Evolutionary conservation across 495 filamentous ascomycete genomes (phyloP).

Genomic region (Xeromyces bisporus): DNA sequence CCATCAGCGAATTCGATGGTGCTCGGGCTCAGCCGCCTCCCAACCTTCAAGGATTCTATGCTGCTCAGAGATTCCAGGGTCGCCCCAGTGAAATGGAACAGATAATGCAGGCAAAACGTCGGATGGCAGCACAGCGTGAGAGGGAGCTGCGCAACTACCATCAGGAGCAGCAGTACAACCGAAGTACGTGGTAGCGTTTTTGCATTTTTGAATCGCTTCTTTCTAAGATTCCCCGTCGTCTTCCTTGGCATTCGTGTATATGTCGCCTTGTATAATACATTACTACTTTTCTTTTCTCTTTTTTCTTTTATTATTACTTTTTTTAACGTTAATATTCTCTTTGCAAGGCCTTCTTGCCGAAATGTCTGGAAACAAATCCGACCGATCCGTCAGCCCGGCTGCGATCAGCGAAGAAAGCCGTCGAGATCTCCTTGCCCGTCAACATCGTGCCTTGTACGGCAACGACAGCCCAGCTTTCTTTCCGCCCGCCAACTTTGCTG

Average conservation of each 20-base stretch:
- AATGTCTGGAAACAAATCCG: conserved; percentile 66
- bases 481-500: conserved; percentile 40
- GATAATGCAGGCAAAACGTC: conserved; percentile 96
- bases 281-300: conserved; percentile 26
- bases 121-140: conserved; percentile 96
- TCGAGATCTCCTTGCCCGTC: conserved; percentile 86
- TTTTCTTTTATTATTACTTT: conserved; percentile 23
- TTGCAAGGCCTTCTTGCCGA: conserved; percentile 63
- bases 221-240: conserved; percentile 22
- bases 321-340: conserved; percentile 29
- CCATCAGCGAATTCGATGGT: conserved; percentile 73
- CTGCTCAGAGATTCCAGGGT: conserved; percentile 79
- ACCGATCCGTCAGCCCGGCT: conserved; percentile 81
- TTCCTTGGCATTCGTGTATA: conserved; percentile 21
- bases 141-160: conserved; percentile 99
- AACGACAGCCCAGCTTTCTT: conserved; percentile 47
- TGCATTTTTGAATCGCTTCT: conserved; percentile 14
- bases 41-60: conserved; percentile 87
- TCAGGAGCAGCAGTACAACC: conserved; percentile 99
- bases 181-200: conserved; percentile 59
- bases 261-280: conserved; percentile 35
- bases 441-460: conserved; percentile 83
- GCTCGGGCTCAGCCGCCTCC: conserved; percentile 52
- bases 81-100: conserved; percentile 93
- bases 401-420: conserved; percentile 90